These are phyloP conservation scores for Annulohypoxylon stygium DNA, from an alignment of 495 filamentous ascomycete species.

Conservation along the genomic window DNA sequence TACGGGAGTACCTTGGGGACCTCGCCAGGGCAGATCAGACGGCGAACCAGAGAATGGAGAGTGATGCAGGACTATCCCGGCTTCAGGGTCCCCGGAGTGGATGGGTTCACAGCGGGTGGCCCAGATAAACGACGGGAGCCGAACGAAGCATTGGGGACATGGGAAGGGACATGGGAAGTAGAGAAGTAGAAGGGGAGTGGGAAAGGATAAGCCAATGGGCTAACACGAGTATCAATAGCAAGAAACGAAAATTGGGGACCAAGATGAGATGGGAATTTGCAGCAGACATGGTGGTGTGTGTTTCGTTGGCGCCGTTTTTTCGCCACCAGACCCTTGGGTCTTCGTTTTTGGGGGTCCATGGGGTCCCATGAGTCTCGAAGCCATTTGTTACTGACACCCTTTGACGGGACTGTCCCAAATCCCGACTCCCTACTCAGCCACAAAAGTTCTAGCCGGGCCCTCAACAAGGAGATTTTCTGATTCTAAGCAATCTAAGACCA, in stretches of 20 bases:
- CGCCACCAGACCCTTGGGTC: constrained; percentile 52
- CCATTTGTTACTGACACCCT: constrained; percentile 27
- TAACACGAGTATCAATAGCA: constrained; percentile 38
- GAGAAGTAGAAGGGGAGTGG: constrained; percentile 24
- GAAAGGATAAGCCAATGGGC: constrained; percentile 43
- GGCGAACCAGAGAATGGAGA: constrained; percentile 44
- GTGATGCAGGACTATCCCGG: constrained; percentile 48
- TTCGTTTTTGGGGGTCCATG: constrained; percentile 50
- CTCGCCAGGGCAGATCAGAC: constrained; percentile 41
- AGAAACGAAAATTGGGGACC: constrained; percentile 50
- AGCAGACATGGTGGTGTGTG: constrained; percentile 42
- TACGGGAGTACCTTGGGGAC: constrained; percentile 35
- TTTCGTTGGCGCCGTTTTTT: constrained; percentile 52
- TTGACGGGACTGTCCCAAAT: constrained; percentile 36
- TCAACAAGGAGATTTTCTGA: constrained; percentile 33
- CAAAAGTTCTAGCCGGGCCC: constrained; percentile 52
- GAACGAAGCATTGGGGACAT: constrained; percentile 45
- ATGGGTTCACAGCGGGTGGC: constrained; percentile 47
- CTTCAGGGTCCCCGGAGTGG: constrained; percentile 36
- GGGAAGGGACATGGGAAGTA: neutral
- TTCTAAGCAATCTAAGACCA: constrained; percentile 10
- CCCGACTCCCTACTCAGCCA: constrained; percentile 48
- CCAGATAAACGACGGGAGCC: constrained; percentile 48
- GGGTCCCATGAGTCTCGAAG: constrained; percentile 41
- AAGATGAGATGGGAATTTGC: constrained; percentile 46